These are phyloP conservation scores for Planoprotostelium fungivorum DNA, from an alignment of 78 protist genomes.

Conservation along the genomic window DNA sequence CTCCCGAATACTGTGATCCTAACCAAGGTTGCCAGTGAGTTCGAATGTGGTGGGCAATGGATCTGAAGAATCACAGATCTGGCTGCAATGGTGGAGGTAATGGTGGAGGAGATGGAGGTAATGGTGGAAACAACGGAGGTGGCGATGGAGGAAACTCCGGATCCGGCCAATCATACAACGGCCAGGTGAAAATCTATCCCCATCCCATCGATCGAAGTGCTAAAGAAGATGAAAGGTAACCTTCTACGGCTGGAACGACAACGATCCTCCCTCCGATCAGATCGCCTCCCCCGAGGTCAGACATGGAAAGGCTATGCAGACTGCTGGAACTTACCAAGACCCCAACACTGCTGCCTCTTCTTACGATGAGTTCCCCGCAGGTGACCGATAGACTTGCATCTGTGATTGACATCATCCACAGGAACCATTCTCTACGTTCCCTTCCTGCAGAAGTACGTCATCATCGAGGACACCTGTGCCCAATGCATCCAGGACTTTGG, in stretches of 20 bases:
- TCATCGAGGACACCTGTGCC: not conserved
- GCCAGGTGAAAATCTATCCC: not conserved
- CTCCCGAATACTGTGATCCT: too few species aligned
- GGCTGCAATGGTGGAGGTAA: not conserved
- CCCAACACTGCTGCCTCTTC: not conserved
- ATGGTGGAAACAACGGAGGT: not conserved
- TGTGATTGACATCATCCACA: too few species aligned
- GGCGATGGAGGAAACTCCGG: not conserved
- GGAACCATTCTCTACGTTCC: not conserved
- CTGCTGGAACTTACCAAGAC: not conserved
- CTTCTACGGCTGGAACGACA: not conserved
- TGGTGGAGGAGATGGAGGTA: not conserved
- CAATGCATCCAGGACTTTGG: not conserved
- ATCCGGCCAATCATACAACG: not conserved
- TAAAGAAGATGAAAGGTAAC: not conserved
- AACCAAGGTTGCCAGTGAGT: too few species aligned
- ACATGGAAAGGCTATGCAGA: not conserved
- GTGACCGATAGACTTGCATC: too few species aligned
- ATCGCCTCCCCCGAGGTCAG: not conserved
- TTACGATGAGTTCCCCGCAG: not conserved
- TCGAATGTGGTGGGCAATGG: too few species aligned
- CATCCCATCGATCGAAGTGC: not conserved
- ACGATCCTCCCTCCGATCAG: not conserved
- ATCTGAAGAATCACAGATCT: too few species aligned
- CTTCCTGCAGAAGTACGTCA: not conserved